Base-by-base conservation (phyloP, 805 yeast species). In the Debaryomyces maramus region DNA sequence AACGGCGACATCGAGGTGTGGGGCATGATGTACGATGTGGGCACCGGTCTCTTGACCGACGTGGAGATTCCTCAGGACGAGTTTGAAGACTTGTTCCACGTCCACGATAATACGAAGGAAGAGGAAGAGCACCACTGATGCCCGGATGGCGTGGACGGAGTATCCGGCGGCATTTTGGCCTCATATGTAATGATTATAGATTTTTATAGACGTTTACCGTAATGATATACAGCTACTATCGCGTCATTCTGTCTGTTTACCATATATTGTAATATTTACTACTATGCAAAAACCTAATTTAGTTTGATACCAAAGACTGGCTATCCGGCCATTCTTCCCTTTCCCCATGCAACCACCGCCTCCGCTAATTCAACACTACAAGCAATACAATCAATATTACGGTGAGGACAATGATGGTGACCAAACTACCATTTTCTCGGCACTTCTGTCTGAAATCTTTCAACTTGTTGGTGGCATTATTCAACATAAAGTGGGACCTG, bases 21-120 rank as follows among this genome's bases (percentile, higher is more conserved):
- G 73, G 97, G 96, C 0, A 62, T 89, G 54, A 75, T 90, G 36
- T 90, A 88, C 66, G 88, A 89, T 56, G 95, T 88, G 17, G 81
- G 76, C 24, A 75, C 85, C 11, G 97, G 97, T 17, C 70, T 73
- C 21, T 67, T 88, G 27, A 51, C 48, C 10, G 68, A 65, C 44
- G 60, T 65, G 11, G 67, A 65, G 38, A 55, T 65, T 17, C 72
- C 75, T 24, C 56, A 53, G 36, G 75, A 70, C 51, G 74, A 69
- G 50, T 65, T 63, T 40, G 69, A 64, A 41, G 74, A 70, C 47
- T 61, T 70, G 42, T 70, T 66, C 46, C 72, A 65, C 43, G 63
- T 67, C 26, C 59, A 58, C 35, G 72, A 66, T 46, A 64, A 54
- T 11, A 18, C 17, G 15, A 18, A 39, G 47, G 40, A 31, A 52